Base-by-base conservation (phyloP, 1,284 basidiomycete species). In the Leccinum pachyderme region DNA sequence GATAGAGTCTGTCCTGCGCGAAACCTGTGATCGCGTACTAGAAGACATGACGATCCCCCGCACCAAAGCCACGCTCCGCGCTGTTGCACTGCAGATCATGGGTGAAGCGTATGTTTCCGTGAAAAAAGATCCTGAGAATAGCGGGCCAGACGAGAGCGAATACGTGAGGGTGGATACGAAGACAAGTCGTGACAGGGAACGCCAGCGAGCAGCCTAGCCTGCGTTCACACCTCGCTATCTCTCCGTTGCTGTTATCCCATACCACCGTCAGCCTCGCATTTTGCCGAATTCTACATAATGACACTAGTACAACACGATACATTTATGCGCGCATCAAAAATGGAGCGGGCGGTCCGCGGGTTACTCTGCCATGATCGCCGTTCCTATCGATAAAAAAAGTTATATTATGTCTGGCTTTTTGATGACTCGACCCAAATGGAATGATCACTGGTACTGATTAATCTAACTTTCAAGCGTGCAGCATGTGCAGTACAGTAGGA, bases 1-100 rank as follows among this genome's bases (percentile, higher is more conserved):
- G 72, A 86, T 98, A 49, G 95, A 99, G 71, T 91, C 90, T 15
- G 87, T 99, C 31, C 79, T 99, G 9, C 84, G 96, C 35, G 96
- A 98, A 71, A 93, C 93, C 0, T 95, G 93, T 69, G 96, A 99
- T 64, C 82, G 86, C 22, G 82, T 98, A 15, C 79, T 99, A 5
- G 78, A 79, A 49, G 85, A 87, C 56, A 71, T 80, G 0, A 63
- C 65, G 4, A 67, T 88, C 44, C 53, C 80, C 0, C 76, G 81
- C 5, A 76, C 81, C 52, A 92, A 92, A 69, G 78, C 86, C 1
- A 77, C 83, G 46, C 74, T 95, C 55, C 81, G 94, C 12, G 93
- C 92, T 0, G 79, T 91, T 5, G 94, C 91, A 0, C 68, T 97
- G 61, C 89, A 91, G 65, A 84, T 95, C 44, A 79, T 97, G 33